phyloP scores from a whole-genome alignment of 768 basidiomycete genomes.

The Grammothele lineata region DNA sequence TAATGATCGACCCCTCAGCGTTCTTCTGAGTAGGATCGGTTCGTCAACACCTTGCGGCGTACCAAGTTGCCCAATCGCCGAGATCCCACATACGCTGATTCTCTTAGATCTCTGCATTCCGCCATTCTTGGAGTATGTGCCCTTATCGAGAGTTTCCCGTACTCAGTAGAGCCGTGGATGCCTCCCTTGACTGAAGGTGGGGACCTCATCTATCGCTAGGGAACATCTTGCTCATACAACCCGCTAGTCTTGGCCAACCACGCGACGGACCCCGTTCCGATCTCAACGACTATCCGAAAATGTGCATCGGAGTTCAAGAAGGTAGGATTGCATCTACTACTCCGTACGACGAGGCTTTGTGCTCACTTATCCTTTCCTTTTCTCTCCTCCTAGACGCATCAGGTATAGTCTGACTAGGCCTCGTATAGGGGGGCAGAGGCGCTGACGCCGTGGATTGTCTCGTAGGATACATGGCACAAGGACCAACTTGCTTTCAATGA shows the following conservation, averaged over 20 bases:
- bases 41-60: constrained; percentile 57
- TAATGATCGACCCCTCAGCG: background rate
- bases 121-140: constrained; percentile 48
- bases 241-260: constrained; percentile 65
- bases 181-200: constrained; percentile 74
- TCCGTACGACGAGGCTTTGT: background rate
- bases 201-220: constrained; percentile 7
- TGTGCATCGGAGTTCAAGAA: constrained; percentile 85
- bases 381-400: constrained; percentile 30
- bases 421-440: too few relatives aligned
- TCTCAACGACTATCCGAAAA: constrained; percentile 84
- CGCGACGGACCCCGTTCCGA: constrained; percentile 83
- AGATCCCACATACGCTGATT: constrained; percentile 68
- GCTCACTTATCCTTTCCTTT: background rate
- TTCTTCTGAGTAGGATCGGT: constrained; percentile 60
- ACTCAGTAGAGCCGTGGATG: constrained; percentile 47
- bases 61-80: constrained; percentile 64
- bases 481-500: constrained; percentile 86
- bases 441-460: too few relatives aligned
- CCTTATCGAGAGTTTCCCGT: constrained; percentile 53
- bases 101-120: constrained; percentile 73
- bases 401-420: constrained; percentile 19
- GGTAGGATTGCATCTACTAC: constrained; percentile 35
- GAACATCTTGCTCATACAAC: constrained; percentile 2
- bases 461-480: constrained; percentile 87